Evolutionary conservation across 768 basidiomycete species (phyloP).

Genomic region (Xerocomellus chrysenteron): DNA sequence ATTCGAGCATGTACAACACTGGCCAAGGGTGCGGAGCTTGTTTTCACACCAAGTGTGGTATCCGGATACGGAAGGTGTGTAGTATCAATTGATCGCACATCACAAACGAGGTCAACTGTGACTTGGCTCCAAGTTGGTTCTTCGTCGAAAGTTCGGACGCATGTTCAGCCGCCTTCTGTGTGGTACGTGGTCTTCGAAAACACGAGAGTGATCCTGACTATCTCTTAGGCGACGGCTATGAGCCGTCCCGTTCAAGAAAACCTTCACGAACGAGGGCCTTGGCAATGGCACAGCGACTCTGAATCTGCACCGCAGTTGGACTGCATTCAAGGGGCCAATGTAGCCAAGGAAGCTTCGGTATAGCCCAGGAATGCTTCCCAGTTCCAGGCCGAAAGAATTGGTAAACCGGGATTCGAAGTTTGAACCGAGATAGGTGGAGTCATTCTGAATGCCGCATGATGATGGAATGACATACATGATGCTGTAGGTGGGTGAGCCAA

Average conservation of each 20-base stretch:
- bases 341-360: neutral
- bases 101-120: neutral
- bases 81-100: neutral
- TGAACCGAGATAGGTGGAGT: conserved; percentile 1
- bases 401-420: neutral
- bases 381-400: neutral
- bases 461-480: conserved; percentile 1
- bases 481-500: conserved; percentile 13
- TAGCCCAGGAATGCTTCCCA: neutral
- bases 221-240: neutral
- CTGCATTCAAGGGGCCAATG: neutral
- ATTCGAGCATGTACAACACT: neutral
- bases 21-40: neutral
- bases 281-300: neutral
- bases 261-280: neutral
- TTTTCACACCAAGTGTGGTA: neutral
- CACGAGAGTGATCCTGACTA: neutral
- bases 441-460: conserved; percentile 2
- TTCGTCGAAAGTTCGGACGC: neutral
- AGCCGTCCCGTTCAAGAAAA: neutral
- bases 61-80: conserved; percentile 18
- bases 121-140: conserved; percentile 16
- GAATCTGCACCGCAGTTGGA: neutral
- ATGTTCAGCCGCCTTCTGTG: neutral
- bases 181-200: neutral